Evolutionary conservation across 1,284 basidiomycete species (phyloP).

Genomic region (Malassezia sympodialis): DNA sequence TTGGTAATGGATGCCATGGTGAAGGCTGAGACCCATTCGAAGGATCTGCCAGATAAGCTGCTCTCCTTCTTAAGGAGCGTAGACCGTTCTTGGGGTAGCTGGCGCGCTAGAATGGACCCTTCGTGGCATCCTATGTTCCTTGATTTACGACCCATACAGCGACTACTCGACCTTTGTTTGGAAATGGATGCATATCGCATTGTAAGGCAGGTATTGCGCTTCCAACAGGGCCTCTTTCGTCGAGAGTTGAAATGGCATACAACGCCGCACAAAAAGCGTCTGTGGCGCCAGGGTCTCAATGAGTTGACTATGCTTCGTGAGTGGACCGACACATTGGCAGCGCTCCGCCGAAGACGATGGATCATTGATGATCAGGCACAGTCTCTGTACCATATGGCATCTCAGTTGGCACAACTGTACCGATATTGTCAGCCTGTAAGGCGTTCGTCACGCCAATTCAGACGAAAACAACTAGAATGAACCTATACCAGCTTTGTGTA

Average conservation of each 20-base stretch:
- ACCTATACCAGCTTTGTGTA: not conserved
- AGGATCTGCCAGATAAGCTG: not conserved
- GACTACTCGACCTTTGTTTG: not conserved
- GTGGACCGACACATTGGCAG: not conserved
- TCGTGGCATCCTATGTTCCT: slow-evolving; percentile 1
- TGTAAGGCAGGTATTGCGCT: slow-evolving; percentile 3
- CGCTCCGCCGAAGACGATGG: not conserved
- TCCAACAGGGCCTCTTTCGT: slow-evolving; percentile 3
- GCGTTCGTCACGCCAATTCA: not conserved
- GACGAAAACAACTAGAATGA: not conserved
- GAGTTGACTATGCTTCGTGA: not conserved
- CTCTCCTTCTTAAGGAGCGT: not conserved
- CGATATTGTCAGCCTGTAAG: not conserved
- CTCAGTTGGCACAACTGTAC: not conserved
- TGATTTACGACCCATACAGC: slow-evolving; percentile 1
- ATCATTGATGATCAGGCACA: not conserved
- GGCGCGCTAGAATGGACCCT: not conserved
- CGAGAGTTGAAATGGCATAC: slow-evolving; percentile 10
- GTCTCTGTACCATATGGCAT: slow-evolving; percentile 2
- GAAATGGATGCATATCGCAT: not conserved
- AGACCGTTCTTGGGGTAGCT: slow-evolving; percentile 2
- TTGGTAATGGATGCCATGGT: slow-evolving; percentile 5
- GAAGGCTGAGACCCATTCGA: not conserved
- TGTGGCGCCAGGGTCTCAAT: slow-evolving; percentile 2
- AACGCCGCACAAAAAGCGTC: not conserved